Evolutionary conservation across 2,329 filamentous ascomycete species (phyloP).

Genomic region (Trichoderma afroharzianum): DNA sequence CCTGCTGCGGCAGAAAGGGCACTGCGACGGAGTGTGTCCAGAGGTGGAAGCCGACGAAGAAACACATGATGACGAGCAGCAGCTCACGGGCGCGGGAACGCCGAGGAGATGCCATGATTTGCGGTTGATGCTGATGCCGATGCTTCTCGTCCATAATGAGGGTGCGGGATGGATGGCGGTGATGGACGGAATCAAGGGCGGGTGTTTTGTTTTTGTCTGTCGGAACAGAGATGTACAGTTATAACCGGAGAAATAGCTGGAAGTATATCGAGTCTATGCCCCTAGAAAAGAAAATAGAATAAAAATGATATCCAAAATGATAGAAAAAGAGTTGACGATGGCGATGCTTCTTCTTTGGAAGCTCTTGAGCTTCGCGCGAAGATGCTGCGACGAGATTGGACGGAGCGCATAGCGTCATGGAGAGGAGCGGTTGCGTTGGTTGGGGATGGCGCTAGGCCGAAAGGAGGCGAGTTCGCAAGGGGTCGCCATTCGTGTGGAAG

Average conservation of each 20-base stretch:
- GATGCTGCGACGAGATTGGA: not conserved
- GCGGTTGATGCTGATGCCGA: constrained; percentile 15
- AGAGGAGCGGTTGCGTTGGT: constrained; percentile 9
- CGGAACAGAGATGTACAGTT: accelerated
- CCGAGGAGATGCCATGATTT: constrained; percentile 20
- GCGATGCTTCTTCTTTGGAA: not conserved
- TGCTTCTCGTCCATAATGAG: constrained; percentile 33
- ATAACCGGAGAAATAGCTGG: too few species aligned
- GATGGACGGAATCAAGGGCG: not conserved
- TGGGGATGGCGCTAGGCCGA: not conserved
- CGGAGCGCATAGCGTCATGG: constrained; percentile 12
- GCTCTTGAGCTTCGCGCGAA: not conserved
- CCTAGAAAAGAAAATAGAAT: not conserved
- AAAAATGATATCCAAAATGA: not conserved
- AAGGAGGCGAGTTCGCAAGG: not conserved
- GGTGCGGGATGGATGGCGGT: not conserved
- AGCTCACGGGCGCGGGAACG: constrained; percentile 23
- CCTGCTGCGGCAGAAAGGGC: not conserved
- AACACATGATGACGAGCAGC: constrained; percentile 23
- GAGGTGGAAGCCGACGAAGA: constrained; percentile 24
- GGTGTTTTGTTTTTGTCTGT: not conserved
- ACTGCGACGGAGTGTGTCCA: constrained; percentile 19
- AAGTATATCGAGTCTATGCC: not conserved
- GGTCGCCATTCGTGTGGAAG: not conserved
- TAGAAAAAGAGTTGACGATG: not conserved